Evolutionary conservation across 106 monocot genomes (phyloP).

Genomic region (Acanthochlamys bracteata): DNA sequence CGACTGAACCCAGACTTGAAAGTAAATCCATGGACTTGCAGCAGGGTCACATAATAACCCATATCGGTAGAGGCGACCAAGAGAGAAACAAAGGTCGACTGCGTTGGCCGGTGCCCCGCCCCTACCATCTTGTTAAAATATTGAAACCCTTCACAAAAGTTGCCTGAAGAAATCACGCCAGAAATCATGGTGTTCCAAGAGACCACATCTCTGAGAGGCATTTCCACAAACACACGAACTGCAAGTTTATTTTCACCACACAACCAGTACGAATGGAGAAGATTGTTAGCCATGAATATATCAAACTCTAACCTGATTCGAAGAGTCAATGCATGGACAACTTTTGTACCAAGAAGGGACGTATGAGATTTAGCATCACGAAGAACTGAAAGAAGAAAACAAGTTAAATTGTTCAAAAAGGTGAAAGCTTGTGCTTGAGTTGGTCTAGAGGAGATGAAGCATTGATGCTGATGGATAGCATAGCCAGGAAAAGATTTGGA

Average conservation of each 20-base stretch:
- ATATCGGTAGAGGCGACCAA: conserved; percentile 21
- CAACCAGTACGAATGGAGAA: conserved; percentile 13
- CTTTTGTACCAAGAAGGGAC: conserved; percentile 11
- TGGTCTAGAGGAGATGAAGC: too few species aligned
- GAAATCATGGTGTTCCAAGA: conserved; percentile 41
- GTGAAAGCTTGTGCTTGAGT: too few species aligned
- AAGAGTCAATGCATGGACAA: conserved; percentile 16
- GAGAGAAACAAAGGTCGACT: conserved; percentile 22
- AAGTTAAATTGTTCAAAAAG: neutral
- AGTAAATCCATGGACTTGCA: conserved; percentile 28
- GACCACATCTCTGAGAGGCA: conserved; percentile 25
- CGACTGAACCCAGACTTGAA: conserved; percentile 20
- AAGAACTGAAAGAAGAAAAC: conserved; percentile 20
- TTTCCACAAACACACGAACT: conserved; percentile 18
- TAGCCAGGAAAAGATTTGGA: too few species aligned
- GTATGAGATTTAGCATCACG: conserved; percentile 6
- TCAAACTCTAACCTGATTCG: conserved; percentile 13
- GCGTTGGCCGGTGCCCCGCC: conserved; percentile 20
- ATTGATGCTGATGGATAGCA: too few species aligned
- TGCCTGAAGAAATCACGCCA: conserved; percentile 12
- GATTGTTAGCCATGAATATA: conserved; percentile 23
- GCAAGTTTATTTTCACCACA: conserved; percentile 12
- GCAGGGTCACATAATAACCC: neutral
- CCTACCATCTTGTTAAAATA: conserved; percentile 19
- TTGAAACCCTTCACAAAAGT: conserved; percentile 8